Conservation (phyloP, 805 yeast species). For the Nakazawaea siamensis region DNA sequence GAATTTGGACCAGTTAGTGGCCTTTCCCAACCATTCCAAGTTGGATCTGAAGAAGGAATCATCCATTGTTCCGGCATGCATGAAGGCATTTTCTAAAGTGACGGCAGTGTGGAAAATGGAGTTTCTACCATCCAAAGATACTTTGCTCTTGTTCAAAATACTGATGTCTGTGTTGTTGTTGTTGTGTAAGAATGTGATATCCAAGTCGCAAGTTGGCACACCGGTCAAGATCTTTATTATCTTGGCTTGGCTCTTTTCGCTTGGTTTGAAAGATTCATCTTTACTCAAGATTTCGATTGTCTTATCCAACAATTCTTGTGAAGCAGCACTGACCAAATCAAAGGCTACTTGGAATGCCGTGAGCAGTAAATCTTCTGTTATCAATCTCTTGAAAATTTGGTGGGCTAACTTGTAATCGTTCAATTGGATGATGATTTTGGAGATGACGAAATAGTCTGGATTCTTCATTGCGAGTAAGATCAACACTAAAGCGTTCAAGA, state of each 20-base stretch:
- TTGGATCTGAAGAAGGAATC: slow-evolving; percentile 87
- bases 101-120: slow-evolving; percentile 95
- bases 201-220: slow-evolving; percentile 88
- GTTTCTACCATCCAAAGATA: slow-evolving; percentile 78
- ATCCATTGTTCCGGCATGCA: slow-evolving; percentile 95
- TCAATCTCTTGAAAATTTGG: slow-evolving; percentile 53
- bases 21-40: slow-evolving; percentile 93
- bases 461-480: slow-evolving; percentile 47
- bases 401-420: slow-evolving; percentile 70
- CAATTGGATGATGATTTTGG: slow-evolving; percentile 82
- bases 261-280: slow-evolving; percentile 17
- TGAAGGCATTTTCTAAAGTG: slow-evolving; percentile 87
- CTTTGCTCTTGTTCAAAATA: slow-evolving; percentile 74
- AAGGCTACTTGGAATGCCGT: slow-evolving; percentile 91
- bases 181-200: slow-evolving; percentile 77
- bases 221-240: slow-evolving; percentile 75
- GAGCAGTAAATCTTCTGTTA: slow-evolving; percentile 40
- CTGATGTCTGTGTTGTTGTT: slow-evolving; percentile 83
- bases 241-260: slow-evolving; percentile 27
- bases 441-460: slow-evolving; percentile 77
- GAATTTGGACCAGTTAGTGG: slow-evolving; percentile 97
- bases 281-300: slow-evolving; percentile 32
- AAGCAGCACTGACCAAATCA: slow-evolving; percentile 84
- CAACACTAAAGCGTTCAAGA: slow-evolving; percentile 54
- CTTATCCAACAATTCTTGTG: slow-evolving; percentile 74